Evolutionary conservation across 176 grass and related monocot species (phyloP), one percentile per base, ranked within the genome.

Genomic region (Oryza brachyantha): DNA sequence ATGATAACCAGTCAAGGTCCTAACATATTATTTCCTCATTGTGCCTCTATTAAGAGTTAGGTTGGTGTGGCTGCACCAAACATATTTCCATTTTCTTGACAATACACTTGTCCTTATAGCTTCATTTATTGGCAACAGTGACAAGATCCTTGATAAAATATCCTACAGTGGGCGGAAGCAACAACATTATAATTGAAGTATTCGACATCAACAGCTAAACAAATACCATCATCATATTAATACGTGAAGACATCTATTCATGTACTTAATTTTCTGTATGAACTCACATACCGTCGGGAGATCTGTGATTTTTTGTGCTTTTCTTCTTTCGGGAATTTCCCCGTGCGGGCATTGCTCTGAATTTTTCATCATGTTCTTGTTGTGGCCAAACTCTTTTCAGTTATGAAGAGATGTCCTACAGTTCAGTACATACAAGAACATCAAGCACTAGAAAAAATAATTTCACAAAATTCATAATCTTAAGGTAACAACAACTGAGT

Each of bases 31-130:
- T 38, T 25, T 74, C 34, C 55, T 74, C 32, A 74, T 25, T 39
- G 34, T 60, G 39, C n/a, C n/a, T n/a, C n/a, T n/a, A n/a, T n/a
- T n/a, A 37, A 74, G 38, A 60, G 52, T 60, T 17, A 60, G 52
- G 10, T 77, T 48, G 24, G 60, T n/a, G 40, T 46, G 59, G 11
- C 41, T 2, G 7, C 25, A 6, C 75, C 75, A 77, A 12, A 64
- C 40, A 22, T 48, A 13, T 46, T 50, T 77, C 75, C 59, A 77
- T 10, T 77, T 42, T 26, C 26, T 64, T 65, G 75, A 77, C 32
- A 77, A 35, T 3, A 65, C 5, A 28, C 61, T 35, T 13, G 40
- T 78, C 61, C 61, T 65, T 25, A n/a, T n/a, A n/a, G n/a, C n/a
- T n/a, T n/a, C n/a, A 66, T 65, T 65, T 65, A 65, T 14, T 13